phyloP scores from a whole-genome alignment of 2,329 filamentous ascomycete species.

The Sordariomycetes sp. region DNA sequence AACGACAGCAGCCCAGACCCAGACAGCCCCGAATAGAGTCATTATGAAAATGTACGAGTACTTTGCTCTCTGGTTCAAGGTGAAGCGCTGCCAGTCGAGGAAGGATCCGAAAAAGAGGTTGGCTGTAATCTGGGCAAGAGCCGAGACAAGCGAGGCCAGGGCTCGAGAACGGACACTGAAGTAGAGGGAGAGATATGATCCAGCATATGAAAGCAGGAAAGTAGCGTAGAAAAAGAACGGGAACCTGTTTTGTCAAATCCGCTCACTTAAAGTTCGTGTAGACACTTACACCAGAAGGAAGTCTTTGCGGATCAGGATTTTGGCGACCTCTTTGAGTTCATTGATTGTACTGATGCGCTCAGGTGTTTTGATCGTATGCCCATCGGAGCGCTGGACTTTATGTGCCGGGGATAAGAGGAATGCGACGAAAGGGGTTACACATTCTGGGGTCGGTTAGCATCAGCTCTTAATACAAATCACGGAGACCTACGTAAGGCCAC shows the following conservation, averaged over 20 bases:
- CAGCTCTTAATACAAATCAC: too few relatives aligned
- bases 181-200: constrained; percentile 36
- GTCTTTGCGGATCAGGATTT: constrained; percentile 4
- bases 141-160: constrained; percentile 61
- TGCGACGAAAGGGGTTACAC: too few relatives aligned
- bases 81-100: constrained; percentile 31
- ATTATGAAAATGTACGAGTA: constrained; percentile 31
- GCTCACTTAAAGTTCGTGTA: not conserved
- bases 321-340: constrained; percentile 20
- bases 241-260: too few relatives aligned
- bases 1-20: constrained; percentile 38
- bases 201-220: not conserved
- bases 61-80: constrained; percentile 30
- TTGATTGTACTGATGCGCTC: constrained; percentile 16
- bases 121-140: constrained; percentile 55
- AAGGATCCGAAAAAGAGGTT: constrained; percentile 42
- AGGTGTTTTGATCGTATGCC: constrained; percentile 22
- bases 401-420: too few relatives aligned
- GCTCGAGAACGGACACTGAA: constrained; percentile 62
- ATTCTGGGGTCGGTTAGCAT: too few relatives aligned
- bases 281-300: constrained; percentile 6
- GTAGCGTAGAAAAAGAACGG: constrained; percentile 3
- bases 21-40: constrained; percentile 28
- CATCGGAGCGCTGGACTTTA: too few relatives aligned
- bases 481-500: too few relatives aligned